These are phyloP conservation scores for Aspergillus ruber DNA, from an alignment of 2,329 filamentous ascomycete species.

Conservation along the genomic window DNA sequence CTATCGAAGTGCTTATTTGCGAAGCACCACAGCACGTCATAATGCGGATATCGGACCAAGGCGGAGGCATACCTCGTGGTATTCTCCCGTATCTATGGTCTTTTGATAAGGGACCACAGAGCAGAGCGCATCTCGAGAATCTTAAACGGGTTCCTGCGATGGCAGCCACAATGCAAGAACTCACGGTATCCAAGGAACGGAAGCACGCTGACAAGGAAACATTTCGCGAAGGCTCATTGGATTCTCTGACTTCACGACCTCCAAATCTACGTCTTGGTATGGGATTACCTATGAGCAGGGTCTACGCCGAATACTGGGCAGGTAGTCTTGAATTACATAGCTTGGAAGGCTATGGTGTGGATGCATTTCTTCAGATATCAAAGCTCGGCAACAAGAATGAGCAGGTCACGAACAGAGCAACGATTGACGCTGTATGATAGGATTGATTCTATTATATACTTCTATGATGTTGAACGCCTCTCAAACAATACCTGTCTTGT, in stretches of 20 bases:
- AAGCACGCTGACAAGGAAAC: conserved; percentile 27
- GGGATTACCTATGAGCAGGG: conserved; percentile 83
- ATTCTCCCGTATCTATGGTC: conserved; percentile 90
- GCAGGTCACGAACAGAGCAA: conserved; percentile 71
- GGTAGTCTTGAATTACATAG: conserved; percentile 86
- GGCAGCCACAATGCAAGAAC: conserved; percentile 87
- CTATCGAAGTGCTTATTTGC: conserved; percentile 90
- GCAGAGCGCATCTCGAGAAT: conserved; percentile 71
- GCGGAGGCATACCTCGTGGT: conserved; percentile 81
- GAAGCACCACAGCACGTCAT: conserved; percentile 93
- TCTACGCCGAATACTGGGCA: conserved; percentile 98
- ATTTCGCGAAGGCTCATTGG: conserved; percentile 60
- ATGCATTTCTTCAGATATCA: conserved; percentile 92
- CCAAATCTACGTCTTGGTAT: conserved; percentile 86
- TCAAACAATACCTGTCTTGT: no score
- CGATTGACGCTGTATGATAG: conserved; percentile 65
- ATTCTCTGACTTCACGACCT: conserved; percentile 71
- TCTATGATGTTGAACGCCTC: not conserved
- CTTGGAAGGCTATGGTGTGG: conserved; percentile 89
- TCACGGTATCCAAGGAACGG: conserved; percentile 46
- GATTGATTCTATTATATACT: conserved; percentile 3
- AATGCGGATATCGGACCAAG: conserved; percentile 90
- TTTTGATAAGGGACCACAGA: conserved; percentile 86
- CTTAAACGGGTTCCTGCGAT: conserved; percentile 80
- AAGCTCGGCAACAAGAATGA: conserved; percentile 98